Base-by-base conservation (phyloP, 768 basidiomycete genomes). In the Daedaleopsis nitida region DNA sequence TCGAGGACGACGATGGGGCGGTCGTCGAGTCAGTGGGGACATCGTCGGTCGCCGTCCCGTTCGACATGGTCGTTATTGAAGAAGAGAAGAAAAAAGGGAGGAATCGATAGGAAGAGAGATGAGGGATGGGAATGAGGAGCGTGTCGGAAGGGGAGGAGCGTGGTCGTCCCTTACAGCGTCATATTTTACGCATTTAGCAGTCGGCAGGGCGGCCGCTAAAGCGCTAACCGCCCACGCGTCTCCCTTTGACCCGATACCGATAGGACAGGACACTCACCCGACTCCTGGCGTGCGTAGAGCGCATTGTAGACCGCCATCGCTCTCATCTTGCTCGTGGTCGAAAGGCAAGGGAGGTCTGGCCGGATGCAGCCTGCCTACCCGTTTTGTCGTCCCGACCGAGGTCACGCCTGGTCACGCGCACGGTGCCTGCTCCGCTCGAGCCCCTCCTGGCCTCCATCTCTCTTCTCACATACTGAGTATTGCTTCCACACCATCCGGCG, bases 1-100 rank as follows among this genome's bases (percentile, higher is more conserved):
- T 7, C 19, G 60, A 37, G 9, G 56, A 12, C 32, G 58, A 24
- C 21, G 59, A 5, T 21, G 57, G n/a, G 19, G 35, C 43, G 3
- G 60, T 37, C 37, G 66, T 16, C 32, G 59, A 6, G 7, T 32
- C 27, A 32, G 27, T 8, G 34, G 9, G 21, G 63, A 55, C 42
- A 32, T 32, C 27, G 27, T 32, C 27, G 27, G 27, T 32, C 27
- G 27, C 27, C 27, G 27, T 32, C 3, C 27, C 7, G 27, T 7
- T 3, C 7, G 58, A 55, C 62, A 62, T 64, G 65, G 63, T 45
- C 62, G 64, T 54, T 38, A 43, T 55, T 16, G 58, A 47, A 5
- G 60, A 55, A 50, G 35, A 3, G 60, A 51, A 50, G 43, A 32
- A 39, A 42, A 35, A 51, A 59, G 32, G 52, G 19, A 39, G 19